Base-by-base conservation (phyloP, 768 basidiomycete species). In the Ramaria sp. region DNA sequence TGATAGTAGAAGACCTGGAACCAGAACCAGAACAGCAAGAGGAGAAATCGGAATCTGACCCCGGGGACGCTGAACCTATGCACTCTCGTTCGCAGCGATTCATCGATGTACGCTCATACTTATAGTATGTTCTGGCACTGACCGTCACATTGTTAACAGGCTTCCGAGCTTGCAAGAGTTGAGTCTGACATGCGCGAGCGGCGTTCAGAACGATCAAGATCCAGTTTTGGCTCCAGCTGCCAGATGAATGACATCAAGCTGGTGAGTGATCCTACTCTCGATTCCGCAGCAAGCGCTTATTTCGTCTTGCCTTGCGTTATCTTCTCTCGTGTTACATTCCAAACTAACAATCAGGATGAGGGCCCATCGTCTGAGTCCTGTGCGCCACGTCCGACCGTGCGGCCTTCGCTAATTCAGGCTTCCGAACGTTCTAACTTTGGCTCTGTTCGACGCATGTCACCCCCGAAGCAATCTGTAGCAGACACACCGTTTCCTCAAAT, bases 401-500 rank as follows among this genome's bases (percentile, higher is more conserved):
- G 20, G 24, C 50, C 56, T 18, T 37, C 50, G 42, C 36, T 16
- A n/a, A n/a, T 44, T 18, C 36, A 49, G 22, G 25, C 56, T 24
- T 50, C 42, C 25, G 22, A 25, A 37, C 20, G 15, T 25, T 44
- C 37, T 5, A 41, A 39, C 39, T 50, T 47, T 20, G 58, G 51
- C 24, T 56, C 55, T 20, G 58, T 57, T 34, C 57, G 50, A 13
- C 39, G 56, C 18, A 56, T 53, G 25, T 20, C 59, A 25, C 38
- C 42, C 5, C 39, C 45, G 18, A 27, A 18, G n/a, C 30, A 49
- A 9, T 27, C 25, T 41, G 41, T 37, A 18, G 25, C 50, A 42
- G n/a, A 59, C 25, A 74, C 81, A 0, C 82, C 87, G 1, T 91
- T 96, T 70, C 92, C 92, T 0, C 78, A 81, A 56, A 92, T 93